Base-by-base conservation (phyloP, 2,329 filamentous ascomycete species). In the Cordyceps fumosorosea region DNA sequence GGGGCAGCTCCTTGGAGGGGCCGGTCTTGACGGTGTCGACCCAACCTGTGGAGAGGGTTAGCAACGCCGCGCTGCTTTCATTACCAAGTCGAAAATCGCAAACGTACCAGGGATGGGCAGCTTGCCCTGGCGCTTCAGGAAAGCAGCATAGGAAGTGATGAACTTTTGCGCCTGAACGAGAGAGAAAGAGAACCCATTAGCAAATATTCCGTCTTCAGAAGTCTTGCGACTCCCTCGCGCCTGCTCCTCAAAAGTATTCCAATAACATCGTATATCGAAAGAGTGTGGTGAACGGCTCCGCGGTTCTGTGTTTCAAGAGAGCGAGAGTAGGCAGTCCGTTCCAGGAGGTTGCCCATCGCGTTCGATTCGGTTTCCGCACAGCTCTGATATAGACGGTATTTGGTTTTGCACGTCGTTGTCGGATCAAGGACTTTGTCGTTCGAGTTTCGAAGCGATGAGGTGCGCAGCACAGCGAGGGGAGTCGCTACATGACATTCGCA, bases 11-110 rank as follows among this genome's bases (percentile, higher is more conserved):
- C 83, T 96, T 96, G 78, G 90, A 89, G 77, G 89, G 86, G 75
- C 91, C 93, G 72, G 93, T 97, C 90, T 99, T 99, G 84, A 98
- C 95, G 76, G 93, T 97, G 79, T 99, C 95, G 80, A 97, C 93
- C 93, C 93, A 98, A 84, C 91, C 92, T 96, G 65, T 2, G 5
- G 44, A 57, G 53, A 10, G 2, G 0, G 14, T 47, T 32, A 42
- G 50, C 10, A 4, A 5, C 20, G 1, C 16, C 12, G 7, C 16
- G 6, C 24, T 29, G 5, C 16, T 4, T n/a, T 18, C 5, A n/a
- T n/a, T 10, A 8, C 7, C 0, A 10, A 16, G 16, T 16, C 24
- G 3, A 18, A 12, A 12, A 20, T 2, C 11, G 20, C 26, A 37
- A 37, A 83, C 87, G 76, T 86, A 93, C 90, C 89, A 78, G 90